Evolutionary conservation across 2,329 filamentous ascomycete species (phyloP), one percentile per base, ranked within the genome.

Genomic region (Capronia americana): DNA sequence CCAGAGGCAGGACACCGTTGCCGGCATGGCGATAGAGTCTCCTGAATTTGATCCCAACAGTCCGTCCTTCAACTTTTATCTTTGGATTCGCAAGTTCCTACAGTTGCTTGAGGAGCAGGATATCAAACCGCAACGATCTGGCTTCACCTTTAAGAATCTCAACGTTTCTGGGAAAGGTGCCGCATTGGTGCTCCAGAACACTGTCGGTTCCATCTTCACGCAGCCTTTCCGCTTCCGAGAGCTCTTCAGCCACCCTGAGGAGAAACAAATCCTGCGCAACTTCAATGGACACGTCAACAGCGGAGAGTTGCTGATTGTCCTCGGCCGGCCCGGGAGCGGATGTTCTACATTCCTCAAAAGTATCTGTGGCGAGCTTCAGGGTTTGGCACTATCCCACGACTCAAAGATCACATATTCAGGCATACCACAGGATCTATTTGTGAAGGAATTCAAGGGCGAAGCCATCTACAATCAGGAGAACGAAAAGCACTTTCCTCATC

Each of bases 301-400:
- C 63, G 84, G 85, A 1, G 69, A 71, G 32, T 90, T 91, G 88
- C 77, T 90, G 1, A 79, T 91, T 0, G 88, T 92, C 0, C 80
- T 92, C 0, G 90, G 90, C 2, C 82, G 88, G 0, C 89, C 90
- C 0, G 90, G 89, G 0, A 83, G 87, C 4, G 89, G 89, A 34
- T 92, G 90, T 74, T 68, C 90, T n/a, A 96, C 92, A 2, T 89
- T 96, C 70, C 83, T 96, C 63, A 96, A 95, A 81, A 91, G 91
- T 0, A 87, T 96, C 71, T 87, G 92, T 8, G 92, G 92, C 66
- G 92, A 96, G 78, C 91, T 90, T 28, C 90, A 93, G 71, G 92
- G 92, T 58, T 88, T 95, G 71, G 87, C 86, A 71, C 82, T 95
- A 10, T 90, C 92, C 55, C 79, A 89, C 3, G 80, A 82, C 11